Conservation (phyloP, 2,329 filamentous ascomycete species). For the Rhynchosporium agropyri region DNA sequence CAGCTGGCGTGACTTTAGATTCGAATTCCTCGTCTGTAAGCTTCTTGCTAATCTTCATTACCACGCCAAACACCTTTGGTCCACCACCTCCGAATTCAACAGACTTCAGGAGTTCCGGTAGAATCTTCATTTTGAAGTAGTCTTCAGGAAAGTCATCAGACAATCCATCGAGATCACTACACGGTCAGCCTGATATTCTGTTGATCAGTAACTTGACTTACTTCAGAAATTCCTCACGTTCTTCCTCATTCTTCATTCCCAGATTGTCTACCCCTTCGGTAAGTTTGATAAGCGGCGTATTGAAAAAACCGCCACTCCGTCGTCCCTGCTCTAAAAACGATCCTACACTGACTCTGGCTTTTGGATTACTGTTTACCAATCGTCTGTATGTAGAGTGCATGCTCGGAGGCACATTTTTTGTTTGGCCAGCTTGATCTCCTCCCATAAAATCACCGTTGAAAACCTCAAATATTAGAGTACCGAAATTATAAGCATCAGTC, state of each 20-base stretch:
- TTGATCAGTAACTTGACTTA: slow-evolving; percentile 41
- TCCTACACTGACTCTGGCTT: slow-evolving; percentile 78
- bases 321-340: slow-evolving; percentile 90
- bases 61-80: slow-evolving; percentile 83
- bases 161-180: slow-evolving; percentile 75
- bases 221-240: slow-evolving; percentile 84
- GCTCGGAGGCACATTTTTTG: slow-evolving; percentile 79
- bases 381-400: slow-evolving; percentile 94
- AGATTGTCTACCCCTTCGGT: slow-evolving; percentile 92
- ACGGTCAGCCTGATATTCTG: slow-evolving; percentile 18
- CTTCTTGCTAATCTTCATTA: slow-evolving; percentile 89
- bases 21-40: slow-evolving; percentile 90
- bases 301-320: slow-evolving; percentile 83
- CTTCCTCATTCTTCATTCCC: slow-evolving; percentile 81
- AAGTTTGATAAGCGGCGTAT: slow-evolving; percentile 87
- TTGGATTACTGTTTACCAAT: slow-evolving; percentile 85
- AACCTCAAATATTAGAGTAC: slow-evolving; percentile 81
- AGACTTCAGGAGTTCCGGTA: slow-evolving; percentile 94
- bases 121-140: slow-evolving; percentile 95
- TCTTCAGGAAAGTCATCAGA: slow-evolving; percentile 96
- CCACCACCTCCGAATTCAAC: slow-evolving; percentile 98
- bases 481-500: slow-evolving; percentile 86
- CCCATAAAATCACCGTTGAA: slow-evolving; percentile 85
- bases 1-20: slow-evolving; percentile 77
- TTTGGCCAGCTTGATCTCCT: slow-evolving; percentile 79